Evolutionary conservation across 805 yeast species (phyloP).

Genomic region (Schwanniomyces yamadae): DNA sequence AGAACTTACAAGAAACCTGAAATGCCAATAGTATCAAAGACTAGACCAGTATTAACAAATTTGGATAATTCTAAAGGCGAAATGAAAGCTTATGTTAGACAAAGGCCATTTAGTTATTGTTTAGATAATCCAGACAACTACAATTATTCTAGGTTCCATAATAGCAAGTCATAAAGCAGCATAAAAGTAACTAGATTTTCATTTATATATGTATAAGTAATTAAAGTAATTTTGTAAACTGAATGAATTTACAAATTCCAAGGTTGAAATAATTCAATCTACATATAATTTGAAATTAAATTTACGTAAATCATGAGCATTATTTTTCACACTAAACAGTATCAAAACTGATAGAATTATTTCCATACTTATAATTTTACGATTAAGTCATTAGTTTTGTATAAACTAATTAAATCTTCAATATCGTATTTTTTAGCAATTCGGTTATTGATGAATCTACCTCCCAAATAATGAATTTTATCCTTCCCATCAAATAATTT

Average conservation of each 20-base stretch:
- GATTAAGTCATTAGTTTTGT: conserved; percentile 35
- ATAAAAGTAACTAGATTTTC: too few species aligned
- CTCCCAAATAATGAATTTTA: conserved; percentile 77
- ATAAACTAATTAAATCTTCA: conserved; percentile 37
- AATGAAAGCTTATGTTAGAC: conserved; percentile 19
- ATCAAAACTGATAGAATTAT: too few species aligned
- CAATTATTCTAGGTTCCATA: conserved; percentile 3
- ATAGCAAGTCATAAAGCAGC: too few species aligned
- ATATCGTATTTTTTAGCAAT: conserved; percentile 76
- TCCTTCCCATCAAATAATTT: conserved; percentile 34
- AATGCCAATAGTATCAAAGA: too few species aligned
- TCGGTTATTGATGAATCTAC: conserved; percentile 69
- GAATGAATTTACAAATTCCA: too few species aligned
- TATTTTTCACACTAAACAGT: too few species aligned
- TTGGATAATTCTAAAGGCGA: conserved; percentile 12
- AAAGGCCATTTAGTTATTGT: conserved; percentile 27
- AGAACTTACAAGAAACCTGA: too few species aligned
- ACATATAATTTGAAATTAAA: too few species aligned
- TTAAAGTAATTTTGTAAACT: too few species aligned
- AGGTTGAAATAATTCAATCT: too few species aligned
- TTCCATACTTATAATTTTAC: conserved; percentile 35
- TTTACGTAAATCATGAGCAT: too few species aligned
- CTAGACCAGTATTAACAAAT: neutral
- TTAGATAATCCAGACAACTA: conserved; percentile 26
- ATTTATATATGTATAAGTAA: too few species aligned